Evolutionary conservation across 768 basidiomycete species (phyloP), one percentile per base, ranked within the genome.

Genomic region (Russula vinacea): DNA sequence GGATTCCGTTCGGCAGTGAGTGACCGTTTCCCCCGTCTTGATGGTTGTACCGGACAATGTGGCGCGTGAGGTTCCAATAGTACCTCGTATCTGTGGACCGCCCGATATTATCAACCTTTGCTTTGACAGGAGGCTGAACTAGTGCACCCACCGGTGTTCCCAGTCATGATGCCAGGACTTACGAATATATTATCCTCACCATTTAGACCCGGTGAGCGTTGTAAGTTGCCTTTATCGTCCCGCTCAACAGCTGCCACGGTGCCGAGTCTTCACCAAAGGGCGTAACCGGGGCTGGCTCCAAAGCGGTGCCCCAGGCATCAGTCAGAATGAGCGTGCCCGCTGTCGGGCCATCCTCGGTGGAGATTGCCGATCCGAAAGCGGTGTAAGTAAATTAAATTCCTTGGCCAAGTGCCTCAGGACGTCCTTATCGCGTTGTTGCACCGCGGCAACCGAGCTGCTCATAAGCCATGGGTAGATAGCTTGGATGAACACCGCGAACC

Each of bases 241-340:
- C 80, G 26, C 78, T 77, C 26, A 82, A 71, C 9, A 83, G 62
- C 51, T 71, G 69, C 45, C 73, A 82, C 50, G 80, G 74, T 1
- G 55, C 77, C 40, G 70, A 76, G 68, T 70, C 72, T 57, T 58
- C 63, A 58, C 62, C 71, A 3, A 74, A 75, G 0, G 80, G 80
- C 13, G 80, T 78, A 29, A 79, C 70, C 1, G 79, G 81, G 11
- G 79, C 78, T 19, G 81, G 79, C 47, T 72, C 74, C 11, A 80
- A 70, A 13, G 71, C 71, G 7, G 68, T 67, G 44, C 65, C 68
- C 67, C 73, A 79, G 2, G 77, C 74, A 35, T 81, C 77, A 49
- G 62, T 70, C 59, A 81, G 69, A 29, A 71, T 73, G 35, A 81
- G 71, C 16, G 70, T 74, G 32, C 80, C 81, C 56, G 71, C 72